Evolutionary conservation across 2,329 filamentous ascomycete genomes (phyloP).

Genomic region (Aspergillus unguis): DNA sequence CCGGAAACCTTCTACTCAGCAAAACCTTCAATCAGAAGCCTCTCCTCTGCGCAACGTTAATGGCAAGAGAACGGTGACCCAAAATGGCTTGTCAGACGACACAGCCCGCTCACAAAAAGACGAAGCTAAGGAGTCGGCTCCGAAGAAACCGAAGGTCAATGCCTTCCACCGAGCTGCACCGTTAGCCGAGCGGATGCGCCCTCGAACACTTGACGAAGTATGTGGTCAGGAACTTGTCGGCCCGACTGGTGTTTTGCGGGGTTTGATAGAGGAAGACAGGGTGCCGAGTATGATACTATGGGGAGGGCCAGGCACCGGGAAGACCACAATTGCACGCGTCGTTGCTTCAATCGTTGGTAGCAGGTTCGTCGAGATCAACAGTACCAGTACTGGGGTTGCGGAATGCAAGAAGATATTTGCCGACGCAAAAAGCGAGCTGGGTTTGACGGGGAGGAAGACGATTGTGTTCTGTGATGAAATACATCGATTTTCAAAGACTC

Average conservation of each 20-base stretch:
- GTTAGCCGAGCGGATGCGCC: slow-evolving; percentile 90
- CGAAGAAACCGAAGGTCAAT: slow-evolving; percentile 65
- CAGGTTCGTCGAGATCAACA: slow-evolving; percentile 93
- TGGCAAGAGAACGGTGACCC: slow-evolving; percentile 32
- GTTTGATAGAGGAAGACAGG: slow-evolving; percentile 78
- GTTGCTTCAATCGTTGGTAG: slow-evolving; percentile 79
- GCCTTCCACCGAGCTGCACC: slow-evolving; percentile 69
- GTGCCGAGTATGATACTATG: slow-evolving; percentile 96
- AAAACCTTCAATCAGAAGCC: slow-evolving; percentile 21
- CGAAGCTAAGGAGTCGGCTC: slow-evolving; percentile 39
- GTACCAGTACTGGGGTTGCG: slow-evolving; percentile 78
- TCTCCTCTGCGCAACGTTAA: slow-evolving; percentile 26
- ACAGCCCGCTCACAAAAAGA: slow-evolving; percentile 15
- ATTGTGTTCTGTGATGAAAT: slow-evolving; percentile 99
- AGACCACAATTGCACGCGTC: slow-evolving; percentile 76
- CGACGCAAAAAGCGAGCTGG: slow-evolving; percentile 76
- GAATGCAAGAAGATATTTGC: slow-evolving; percentile 91
- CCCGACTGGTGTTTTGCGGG: slow-evolving; percentile 74
- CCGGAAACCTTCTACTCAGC: slow-evolving; percentile 38
- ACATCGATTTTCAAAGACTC: slow-evolving; percentile 82
- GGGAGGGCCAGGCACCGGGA: slow-evolving; percentile 49
- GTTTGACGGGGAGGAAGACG: slow-evolving; percentile 80
- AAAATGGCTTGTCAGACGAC: slow-evolving; percentile 23
- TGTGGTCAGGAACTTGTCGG: slow-evolving; percentile 91
- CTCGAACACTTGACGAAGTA: slow-evolving; percentile 76